Base-by-base conservation (phyloP, 305 asterid species). In the Fraxinus xanthoxyloides region DNA sequence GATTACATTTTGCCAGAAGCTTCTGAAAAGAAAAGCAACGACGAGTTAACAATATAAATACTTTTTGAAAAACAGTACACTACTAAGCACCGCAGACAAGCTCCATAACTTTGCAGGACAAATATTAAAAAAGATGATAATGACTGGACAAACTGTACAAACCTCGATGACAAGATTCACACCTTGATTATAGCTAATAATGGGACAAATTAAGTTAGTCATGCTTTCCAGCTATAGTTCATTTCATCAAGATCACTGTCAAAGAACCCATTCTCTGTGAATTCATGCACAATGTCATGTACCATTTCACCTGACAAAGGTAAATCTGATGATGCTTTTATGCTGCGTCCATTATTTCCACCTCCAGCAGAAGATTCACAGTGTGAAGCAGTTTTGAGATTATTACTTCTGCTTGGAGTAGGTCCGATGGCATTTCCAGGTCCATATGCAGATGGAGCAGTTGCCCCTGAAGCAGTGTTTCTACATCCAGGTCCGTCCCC, bases 201-300 rank as follows among this genome's bases (percentile, higher is more conserved):
- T 69, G 75, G 32, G 26, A 26, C 28, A 79, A 77, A 78, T 46
- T 80, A 81, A 48, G 88, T 90, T 79, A 72, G 87, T 70, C 75
- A 70, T 30, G 38, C 23, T n/a, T 93, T 93, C 97, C 97, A 94
- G 78, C 86, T 91, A 82, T 89, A 92, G 89, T 85, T 91, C 92
- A 89, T 88, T 80, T 91, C 95, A 31, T 94, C 98, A 61, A 94
- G 88, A 85, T 94, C 97, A 65, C 77, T 80, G 87, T 82, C 89
- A 82, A 93, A 92, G 82, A 93, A 93, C 21, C 91, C 92, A 82
- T 88, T 91, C 61, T 93, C 98, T 0, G 91, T 61, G 88, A 94
- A 94, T 59, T 95, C 98, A 3, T 86, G 90, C 7, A 91, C 76
- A 23, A 91, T 85, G 82, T 95, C 97, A 1, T 89, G 87, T 19